phyloP scores from a whole-genome alignment of 768 basidiomycete genomes.

The Saitozyma sp. region DNA sequence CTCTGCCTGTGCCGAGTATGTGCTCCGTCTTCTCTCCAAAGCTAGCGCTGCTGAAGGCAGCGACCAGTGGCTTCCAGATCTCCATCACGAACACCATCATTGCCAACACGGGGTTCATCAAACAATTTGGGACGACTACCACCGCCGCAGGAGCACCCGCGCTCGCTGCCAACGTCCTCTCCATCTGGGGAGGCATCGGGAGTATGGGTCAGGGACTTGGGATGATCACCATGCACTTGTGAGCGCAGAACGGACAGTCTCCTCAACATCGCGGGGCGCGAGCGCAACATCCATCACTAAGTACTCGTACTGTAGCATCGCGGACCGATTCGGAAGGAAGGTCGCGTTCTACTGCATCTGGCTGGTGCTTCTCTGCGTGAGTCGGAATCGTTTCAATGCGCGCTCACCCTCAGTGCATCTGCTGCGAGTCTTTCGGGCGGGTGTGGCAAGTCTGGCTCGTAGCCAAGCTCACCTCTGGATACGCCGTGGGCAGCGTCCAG shows the following conservation, averaged over 20 bases:
- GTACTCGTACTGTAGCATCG: constrained; percentile 16
- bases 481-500: constrained; percentile 37
- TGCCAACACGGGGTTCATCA: constrained; percentile 40
- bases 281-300: neutral
- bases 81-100: constrained; percentile 35
- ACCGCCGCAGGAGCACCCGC: constrained; percentile 1
- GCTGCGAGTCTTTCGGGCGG: constrained; percentile 10
- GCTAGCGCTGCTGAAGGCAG: neutral
- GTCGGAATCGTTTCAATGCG: neutral
- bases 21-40: neutral
- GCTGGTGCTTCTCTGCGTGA: constrained; percentile 20
- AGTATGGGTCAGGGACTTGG: constrained; percentile 29
- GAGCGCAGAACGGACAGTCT: constrained; percentile 13
- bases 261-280: neutral
- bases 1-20: constrained; percentile 35
- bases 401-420: constrained; percentile 7
- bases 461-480: constrained; percentile 35
- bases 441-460: constrained; percentile 22
- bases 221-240: constrained; percentile 15
- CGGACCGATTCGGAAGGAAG: constrained; percentile 37
- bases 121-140: constrained; percentile 25
- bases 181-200: constrained; percentile 34
- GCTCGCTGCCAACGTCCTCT: constrained; percentile 14
- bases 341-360: constrained; percentile 30
- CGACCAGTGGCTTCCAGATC: constrained; percentile 23